Base-by-base conservation (phyloP, 352 stramenopile species). In the Pythium diclinum region DNA sequence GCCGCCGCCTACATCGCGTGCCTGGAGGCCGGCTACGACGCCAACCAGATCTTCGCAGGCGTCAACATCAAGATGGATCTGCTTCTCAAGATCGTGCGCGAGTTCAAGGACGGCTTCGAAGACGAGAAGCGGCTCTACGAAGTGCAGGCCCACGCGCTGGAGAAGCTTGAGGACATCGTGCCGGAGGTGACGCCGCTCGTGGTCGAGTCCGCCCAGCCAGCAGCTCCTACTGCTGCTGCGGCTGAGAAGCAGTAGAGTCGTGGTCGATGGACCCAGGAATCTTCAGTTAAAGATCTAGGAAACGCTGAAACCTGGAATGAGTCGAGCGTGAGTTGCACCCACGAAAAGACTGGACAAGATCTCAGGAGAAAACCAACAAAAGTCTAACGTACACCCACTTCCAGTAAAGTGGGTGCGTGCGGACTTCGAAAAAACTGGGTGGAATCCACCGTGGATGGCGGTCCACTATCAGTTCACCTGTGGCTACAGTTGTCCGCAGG, bases 61-160 rank as follows among this genome's bases (percentile, higher is more conserved):
- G 79, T 94, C 21, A 95, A 95, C 63, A 79, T 95, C 56, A 95
- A 94, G 71, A 83, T 81, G 47, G 85, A 93, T 8, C 63, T 89
- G 48, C 66, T 94, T 8, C 48, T 94, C n/a, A 89, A 92, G 68
- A 81, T 94, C 28, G 83, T 94, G 48, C 67, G 59, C 46, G 85
- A 93, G 56, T 87, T 95, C 64, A 80, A 89, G 55, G 73, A 83
- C 11, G 77, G 81, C 32, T 88, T 95, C 23, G 81, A 91, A 23
- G 81, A 89, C 7, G 81, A 93, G 56, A 92, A 89, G 61, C 77
- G 69, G 33, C 73, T 94, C 44, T 86, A 89, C 56, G 21, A 56
- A 3, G 73, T 93, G 47, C 87, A 95, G 52, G 47, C 74, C 3
- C 42, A 54, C 9, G 83, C 85, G 19, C 71, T 94, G 16, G 81